These are phyloP conservation scores for Saccharomycopsis hybrid DNA, from an alignment of 1,139 yeast species.

Conservation along the genomic window DNA sequence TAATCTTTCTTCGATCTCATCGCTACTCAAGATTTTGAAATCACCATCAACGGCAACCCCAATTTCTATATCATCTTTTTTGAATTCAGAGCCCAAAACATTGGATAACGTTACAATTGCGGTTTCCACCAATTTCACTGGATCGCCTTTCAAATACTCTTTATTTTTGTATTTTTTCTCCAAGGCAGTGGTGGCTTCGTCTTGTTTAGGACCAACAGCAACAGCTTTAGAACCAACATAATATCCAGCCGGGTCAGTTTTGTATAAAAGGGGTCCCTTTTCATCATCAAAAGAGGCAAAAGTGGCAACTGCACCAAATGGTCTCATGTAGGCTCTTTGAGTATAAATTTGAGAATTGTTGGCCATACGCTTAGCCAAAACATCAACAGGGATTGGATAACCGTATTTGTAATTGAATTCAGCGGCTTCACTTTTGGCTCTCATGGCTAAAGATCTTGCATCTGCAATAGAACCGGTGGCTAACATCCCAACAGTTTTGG, in stretches of 20 bases:
- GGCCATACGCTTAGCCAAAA: conserved; percentile 91
- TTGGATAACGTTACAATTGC: conserved; percentile 82
- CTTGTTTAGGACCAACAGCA: conserved; percentile 96
- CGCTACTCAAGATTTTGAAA: conserved; percentile 68
- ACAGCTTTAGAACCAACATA: conserved; percentile 88
- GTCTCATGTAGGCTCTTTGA: conserved; percentile 99
- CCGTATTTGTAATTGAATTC: conserved; percentile 93
- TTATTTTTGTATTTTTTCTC: conserved; percentile 88
- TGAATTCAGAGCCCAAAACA: conserved; percentile 85
- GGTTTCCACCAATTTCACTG: conserved; percentile 85
- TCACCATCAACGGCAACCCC: conserved; percentile 76
- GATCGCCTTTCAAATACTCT: conserved; percentile 68
- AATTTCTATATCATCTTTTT: conserved; percentile 87
- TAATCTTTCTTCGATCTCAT: conserved; percentile 89
- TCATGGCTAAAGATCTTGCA: conserved; percentile 81
- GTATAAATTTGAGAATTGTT: conserved; percentile 92
- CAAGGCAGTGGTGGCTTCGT: conserved; percentile 84
- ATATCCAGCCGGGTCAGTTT: conserved; percentile 97
- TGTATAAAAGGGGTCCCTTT: conserved; percentile 82
- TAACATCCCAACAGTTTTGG: conserved; percentile 80
- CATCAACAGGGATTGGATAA: conserved; percentile 94
- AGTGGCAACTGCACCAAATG: conserved; percentile 88
- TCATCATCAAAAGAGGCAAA: conserved; percentile 85
- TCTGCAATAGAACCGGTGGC: conserved; percentile 97
- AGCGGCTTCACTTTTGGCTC: conserved; percentile 92